Base-by-base conservation (phyloP, 495 filamentous ascomycete genomes). In the Barbatosphaeria neglecta region DNA sequence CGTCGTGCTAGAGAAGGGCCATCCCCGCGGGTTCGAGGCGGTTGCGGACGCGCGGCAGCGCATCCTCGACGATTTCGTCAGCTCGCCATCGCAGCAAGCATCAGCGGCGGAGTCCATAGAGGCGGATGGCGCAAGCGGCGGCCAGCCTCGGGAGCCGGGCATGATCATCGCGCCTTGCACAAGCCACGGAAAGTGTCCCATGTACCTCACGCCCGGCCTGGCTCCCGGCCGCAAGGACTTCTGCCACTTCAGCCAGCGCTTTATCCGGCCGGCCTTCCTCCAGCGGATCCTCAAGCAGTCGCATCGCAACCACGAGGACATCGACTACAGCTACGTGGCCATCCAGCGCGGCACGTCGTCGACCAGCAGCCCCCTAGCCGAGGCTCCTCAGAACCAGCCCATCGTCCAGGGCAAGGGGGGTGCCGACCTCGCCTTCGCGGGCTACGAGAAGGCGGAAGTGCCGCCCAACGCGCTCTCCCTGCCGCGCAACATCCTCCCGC, bases 81-180 rank as follows among this genome's bases (percentile, higher is more conserved):
- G 82, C 10, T 81, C 83, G 35, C 81, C 84, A 5, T 73, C 64
- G 15, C 71, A 76, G 1, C 50, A 57, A 25, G 56, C 62, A n/a
- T 51, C 49, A 18, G 41, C 55, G 11, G 53, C 59, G 18, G 58
- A 54, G 42, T 48, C 57, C 10, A 56, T 58, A n/a, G 52, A 70
- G 37, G 27, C 49, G 28, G 52, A 65, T 17, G 20, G 47, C 2
- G 54, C 43, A 7, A 33, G 45, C n/a, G 41, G 50, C 27, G 60
- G 64, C 15, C 52, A 53, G 20, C 4, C 6, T 10, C 68, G 65
- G 11, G 87, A 92, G 50, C 63, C 73, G 1, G 92, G 89, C 50
- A 89, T 90, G 81, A 96, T 98, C 53, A 75, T 98, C 49, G 92
- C 93, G 0, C 92, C 92, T 0, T 98, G 92, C 62, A 98, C 92